phyloP scores from a whole-genome alignment of 208 protist species.

The Cochliopodium minus region DNA sequence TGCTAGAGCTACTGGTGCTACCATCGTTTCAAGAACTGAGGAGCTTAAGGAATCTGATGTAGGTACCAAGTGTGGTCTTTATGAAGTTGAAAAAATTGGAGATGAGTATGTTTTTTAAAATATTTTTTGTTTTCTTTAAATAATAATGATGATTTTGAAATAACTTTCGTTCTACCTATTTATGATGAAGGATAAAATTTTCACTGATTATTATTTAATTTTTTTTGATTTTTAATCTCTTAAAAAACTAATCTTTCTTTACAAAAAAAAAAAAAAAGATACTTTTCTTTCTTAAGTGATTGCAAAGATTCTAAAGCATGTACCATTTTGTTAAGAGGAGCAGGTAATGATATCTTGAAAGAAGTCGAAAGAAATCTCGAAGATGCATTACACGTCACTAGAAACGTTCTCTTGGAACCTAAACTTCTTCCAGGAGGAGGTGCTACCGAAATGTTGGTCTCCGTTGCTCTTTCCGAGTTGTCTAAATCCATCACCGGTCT shows the following conservation, averaged over 20 bases:
- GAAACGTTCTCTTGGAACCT: constrained; percentile 91
- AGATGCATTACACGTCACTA: constrained; percentile 94
- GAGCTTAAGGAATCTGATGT: constrained; percentile 91
- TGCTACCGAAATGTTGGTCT: constrained; percentile 88
- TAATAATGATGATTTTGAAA: neutral
- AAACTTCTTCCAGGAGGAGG: constrained; percentile 93
- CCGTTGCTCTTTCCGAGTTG: constrained; percentile 65
- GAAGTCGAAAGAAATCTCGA: constrained; percentile 91
- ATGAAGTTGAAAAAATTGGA: constrained; percentile 97
- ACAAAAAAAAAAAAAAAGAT: no score
- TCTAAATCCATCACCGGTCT: constrained; percentile 80
- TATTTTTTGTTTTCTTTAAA: constrained; percentile 3
- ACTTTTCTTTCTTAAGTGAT: constrained; percentile 96
- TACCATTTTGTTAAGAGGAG: constrained; percentile 95
- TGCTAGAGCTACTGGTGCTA: constrained; percentile 87
- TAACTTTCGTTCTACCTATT: no score
- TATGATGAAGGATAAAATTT: neutral
- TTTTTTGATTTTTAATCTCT: neutral
- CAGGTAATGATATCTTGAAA: constrained; percentile 97
- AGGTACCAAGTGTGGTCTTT: constrained; percentile 81
- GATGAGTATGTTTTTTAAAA: no score
- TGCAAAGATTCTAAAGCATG: constrained; percentile 93
- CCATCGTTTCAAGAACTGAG: constrained; percentile 83
- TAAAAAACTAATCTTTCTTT: neutral
- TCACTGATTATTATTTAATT: neutral